phyloP scores from a whole-genome alignment of 2,329 filamentous ascomycete genomes.

The Pseudocercospora crystallina region DNA sequence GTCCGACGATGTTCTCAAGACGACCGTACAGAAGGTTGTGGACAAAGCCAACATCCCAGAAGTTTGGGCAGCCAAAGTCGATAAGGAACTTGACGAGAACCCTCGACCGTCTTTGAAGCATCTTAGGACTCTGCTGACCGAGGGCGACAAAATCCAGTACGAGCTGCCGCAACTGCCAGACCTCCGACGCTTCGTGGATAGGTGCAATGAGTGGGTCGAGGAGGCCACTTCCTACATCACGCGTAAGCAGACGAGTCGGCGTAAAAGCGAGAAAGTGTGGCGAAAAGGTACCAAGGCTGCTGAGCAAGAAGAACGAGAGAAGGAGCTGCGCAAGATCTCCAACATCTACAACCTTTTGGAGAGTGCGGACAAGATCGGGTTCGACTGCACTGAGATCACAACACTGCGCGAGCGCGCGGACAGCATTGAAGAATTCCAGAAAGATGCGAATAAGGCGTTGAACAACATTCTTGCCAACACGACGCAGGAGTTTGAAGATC shows the following conservation, averaged over 20 bases:
- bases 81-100: slow-evolving; percentile 79
- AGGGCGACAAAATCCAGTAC: slow-evolving; percentile 95
- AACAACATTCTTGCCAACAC: slow-evolving; percentile 63
- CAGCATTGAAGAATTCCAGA: slow-evolving; percentile 81
- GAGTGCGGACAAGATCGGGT: slow-evolving; percentile 82
- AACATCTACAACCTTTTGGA: slow-evolving; percentile 83
- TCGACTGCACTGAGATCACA: slow-evolving; percentile 88
- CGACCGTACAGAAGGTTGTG: slow-evolving; percentile 70
- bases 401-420: slow-evolving; percentile 82
- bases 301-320: slow-evolving; percentile 79
- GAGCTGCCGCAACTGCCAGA: slow-evolving; percentile 78
- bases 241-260: slow-evolving; percentile 93
- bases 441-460: slow-evolving; percentile 69
- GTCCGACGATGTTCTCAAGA: slow-evolving; percentile 66
- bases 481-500: slow-evolving; percentile 77
- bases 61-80: slow-evolving; percentile 85
- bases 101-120: slow-evolving; percentile 81
- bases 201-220: slow-evolving; percentile 96
- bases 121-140: slow-evolving; percentile 77
- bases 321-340: slow-evolving; percentile 81
- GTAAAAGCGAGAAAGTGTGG: slow-evolving; percentile 89
- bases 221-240: slow-evolving; percentile 95
- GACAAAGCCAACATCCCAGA: slow-evolving; percentile 87
- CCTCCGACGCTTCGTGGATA: slow-evolving; percentile 85
- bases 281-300: slow-evolving; percentile 69